These are phyloP conservation scores for Cladosporium sp. DNA, from an alignment of 2,329 filamentous ascomycete species.

Conservation along the genomic window DNA sequence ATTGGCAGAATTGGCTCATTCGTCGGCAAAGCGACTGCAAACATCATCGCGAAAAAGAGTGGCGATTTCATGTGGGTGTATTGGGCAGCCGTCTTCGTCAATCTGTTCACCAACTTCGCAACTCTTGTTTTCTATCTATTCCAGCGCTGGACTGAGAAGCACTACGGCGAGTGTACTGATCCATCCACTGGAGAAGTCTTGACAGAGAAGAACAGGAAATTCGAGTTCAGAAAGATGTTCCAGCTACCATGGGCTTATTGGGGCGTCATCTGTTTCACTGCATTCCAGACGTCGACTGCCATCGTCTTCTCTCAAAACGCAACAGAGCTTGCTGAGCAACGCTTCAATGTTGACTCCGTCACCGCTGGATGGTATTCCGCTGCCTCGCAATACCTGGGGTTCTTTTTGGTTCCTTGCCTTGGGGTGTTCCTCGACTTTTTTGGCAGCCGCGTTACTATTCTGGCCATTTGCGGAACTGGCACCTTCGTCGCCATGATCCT, in stretches of 20 bases:
- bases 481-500: conserved; percentile 53
- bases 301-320: conserved; percentile 54
- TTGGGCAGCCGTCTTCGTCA: conserved; percentile 61
- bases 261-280: conserved; percentile 51
- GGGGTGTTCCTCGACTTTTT: conserved; percentile 55
- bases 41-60: conserved; percentile 54
- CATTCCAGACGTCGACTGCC: conserved; percentile 57
- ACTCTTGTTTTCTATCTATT: conserved; percentile 55
- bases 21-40: conserved; percentile 57
- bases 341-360: conserved; percentile 53
- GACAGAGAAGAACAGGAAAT: conserved; percentile 57
- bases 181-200: conserved; percentile 56
- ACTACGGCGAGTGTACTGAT: conserved; percentile 47
- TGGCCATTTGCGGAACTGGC: conserved; percentile 45
- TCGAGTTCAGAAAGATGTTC: conserved; percentile 54
- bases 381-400: conserved; percentile 53
- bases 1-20: conserved; percentile 60
- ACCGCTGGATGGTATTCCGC: conserved; percentile 59
- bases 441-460: conserved; percentile 49
- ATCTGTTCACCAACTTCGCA: conserved; percentile 57
- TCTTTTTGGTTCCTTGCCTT: conserved; percentile 55
- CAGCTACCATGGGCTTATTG: conserved; percentile 59
- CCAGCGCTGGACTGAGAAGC: conserved; percentile 47
- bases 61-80: conserved; percentile 61
- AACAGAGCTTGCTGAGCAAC: conserved; percentile 58